phyloP scores from a whole-genome alignment of 805 yeast species.

The Myxozyma lipomycoides region DNA sequence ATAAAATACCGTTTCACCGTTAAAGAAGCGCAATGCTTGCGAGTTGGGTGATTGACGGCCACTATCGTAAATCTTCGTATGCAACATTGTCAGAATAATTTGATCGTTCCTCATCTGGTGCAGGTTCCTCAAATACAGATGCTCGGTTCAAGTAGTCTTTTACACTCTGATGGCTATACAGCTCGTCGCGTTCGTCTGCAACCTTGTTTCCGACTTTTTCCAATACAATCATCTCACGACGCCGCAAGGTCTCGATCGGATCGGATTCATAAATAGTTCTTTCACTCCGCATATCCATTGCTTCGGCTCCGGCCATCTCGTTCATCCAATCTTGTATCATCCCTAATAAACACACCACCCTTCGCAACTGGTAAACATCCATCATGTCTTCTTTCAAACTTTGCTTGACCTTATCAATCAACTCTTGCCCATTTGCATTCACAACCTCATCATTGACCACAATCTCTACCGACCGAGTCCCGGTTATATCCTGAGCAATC shows the following conservation, averaged over 20 bases:
- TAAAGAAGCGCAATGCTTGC: too few species aligned
- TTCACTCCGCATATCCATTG: background rate
- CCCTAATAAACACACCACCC: slow-evolving; percentile 12
- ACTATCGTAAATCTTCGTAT: too few species aligned
- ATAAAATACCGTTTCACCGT: too few species aligned
- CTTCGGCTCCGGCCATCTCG: slow-evolving; percentile 7
- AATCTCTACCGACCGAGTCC: slow-evolving; percentile 12
- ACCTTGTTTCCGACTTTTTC: slow-evolving; percentile 6
- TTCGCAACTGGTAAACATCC: slow-evolving; percentile 18
- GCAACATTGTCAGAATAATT: too few species aligned
- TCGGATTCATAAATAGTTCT: too few species aligned
- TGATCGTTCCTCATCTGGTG: too few species aligned
- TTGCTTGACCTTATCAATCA: slow-evolving; percentile 7
- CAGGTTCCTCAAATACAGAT: too few species aligned
- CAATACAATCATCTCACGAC: slow-evolving; percentile 19
- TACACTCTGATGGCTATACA: slow-evolving; percentile 11
- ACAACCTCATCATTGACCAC: slow-evolving; percentile 1
- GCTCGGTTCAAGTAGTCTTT: slow-evolving; percentile 5
- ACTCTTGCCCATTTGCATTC: slow-evolving; percentile 9
- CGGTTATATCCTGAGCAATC: slow-evolving; percentile 9
- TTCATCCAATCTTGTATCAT: slow-evolving; percentile 16
- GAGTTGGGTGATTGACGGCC: too few species aligned
- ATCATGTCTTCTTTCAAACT: slow-evolving; percentile 1
- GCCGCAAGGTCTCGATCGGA: slow-evolving; percentile 10
- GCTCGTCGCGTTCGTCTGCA: slow-evolving; percentile 5